These are phyloP conservation scores for Stagonosporopsis chrysanthemi DNA, from an alignment of 2,329 filamentous ascomycete species.

Conservation along the genomic window DNA sequence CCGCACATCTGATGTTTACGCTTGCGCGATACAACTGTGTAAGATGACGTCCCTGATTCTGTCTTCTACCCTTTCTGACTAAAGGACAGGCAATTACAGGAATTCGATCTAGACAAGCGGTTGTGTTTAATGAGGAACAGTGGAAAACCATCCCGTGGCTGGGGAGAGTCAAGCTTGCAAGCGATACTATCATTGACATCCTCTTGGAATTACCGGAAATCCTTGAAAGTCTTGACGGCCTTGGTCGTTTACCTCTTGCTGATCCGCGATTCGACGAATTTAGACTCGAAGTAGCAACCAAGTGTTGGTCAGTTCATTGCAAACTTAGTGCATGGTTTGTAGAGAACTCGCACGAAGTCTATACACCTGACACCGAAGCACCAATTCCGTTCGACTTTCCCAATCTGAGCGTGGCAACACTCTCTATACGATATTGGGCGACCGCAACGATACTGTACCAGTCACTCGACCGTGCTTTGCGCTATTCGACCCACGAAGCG, in stretches of 20 bases:
- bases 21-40: conserved; percentile 29
- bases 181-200: conserved; percentile 47
- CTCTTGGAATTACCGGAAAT: conserved; percentile 42
- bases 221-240: conserved; percentile 38
- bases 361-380: conserved; percentile 18
- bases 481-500: conserved; percentile 17
- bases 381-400: conserved; percentile 26
- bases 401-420: conserved; percentile 24
- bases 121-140: conserved; percentile 37
- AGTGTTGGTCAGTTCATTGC: conserved; percentile 31
- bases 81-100: conserved; percentile 28
- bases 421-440: conserved; percentile 38
- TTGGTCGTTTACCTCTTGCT: conserved; percentile 11
- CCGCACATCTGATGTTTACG: conserved; percentile 32
- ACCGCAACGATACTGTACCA: conserved; percentile 33
- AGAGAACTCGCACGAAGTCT: conserved; percentile 22
- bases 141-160: conserved; percentile 51
- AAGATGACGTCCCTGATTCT: neutral
- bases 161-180: conserved; percentile 39
- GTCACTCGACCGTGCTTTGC: conserved; percentile 24
- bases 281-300: conserved; percentile 16
- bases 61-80: neutral
- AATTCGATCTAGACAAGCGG: conserved; percentile 48
- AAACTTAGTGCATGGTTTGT: conserved; percentile 31
- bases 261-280: conserved; percentile 9